Percentiles rank a stretch among this genome's conserved stretches.
Conservation (phyloP, 1,284 basidiomycete genomes). For the Earliella scabrosa region DNA sequence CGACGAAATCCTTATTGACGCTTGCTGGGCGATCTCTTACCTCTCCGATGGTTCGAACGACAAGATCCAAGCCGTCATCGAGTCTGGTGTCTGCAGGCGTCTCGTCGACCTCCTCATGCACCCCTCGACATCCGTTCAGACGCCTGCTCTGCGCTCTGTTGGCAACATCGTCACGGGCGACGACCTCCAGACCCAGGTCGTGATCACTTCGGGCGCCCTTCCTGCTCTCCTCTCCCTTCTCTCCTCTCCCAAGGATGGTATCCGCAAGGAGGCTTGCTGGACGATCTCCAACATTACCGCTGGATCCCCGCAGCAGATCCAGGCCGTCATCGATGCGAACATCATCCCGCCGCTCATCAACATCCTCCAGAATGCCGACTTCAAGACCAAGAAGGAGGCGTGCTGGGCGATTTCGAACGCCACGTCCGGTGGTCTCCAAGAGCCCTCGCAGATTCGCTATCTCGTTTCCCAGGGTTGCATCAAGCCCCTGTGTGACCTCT, state of each 20-base stretch:
- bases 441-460: conserved; percentile 97
- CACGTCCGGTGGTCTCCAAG: conserved; percentile 96
- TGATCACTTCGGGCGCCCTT: conserved; percentile 95
- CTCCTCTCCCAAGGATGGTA: conserved; percentile 96
- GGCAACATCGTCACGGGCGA: conserved; percentile 99
- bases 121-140: conserved; percentile 97
- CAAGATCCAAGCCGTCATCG: conserved; percentile 99
- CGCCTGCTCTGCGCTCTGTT: conserved; percentile 95
- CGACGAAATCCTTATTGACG: conserved; percentile 99
- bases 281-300: conserved; percentile 99
- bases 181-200: conserved; percentile 98
- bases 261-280: conserved; percentile 98
- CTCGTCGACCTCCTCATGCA: conserved; percentile 99
- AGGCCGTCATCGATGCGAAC: conserved; percentile 86
- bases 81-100: conserved; percentile 96
- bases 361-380: conserved; percentile 97
- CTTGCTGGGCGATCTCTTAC: conserved; percentile 99
- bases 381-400: conserved; percentile 99
- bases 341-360: conserved; percentile 99
- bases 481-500: conserved; percentile 96
- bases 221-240: conserved; percentile 91
- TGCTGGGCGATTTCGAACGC: conserved; percentile 99
- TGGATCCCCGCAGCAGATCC: conserved; percentile 95
- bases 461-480: conserved; percentile 98
- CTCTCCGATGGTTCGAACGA: conserved; percentile 99